Evolutionary conservation across 2,329 filamentous ascomycete species (phyloP), one percentile per base, ranked within the genome.

Genomic region (Ceratocystis variospora): DNA sequence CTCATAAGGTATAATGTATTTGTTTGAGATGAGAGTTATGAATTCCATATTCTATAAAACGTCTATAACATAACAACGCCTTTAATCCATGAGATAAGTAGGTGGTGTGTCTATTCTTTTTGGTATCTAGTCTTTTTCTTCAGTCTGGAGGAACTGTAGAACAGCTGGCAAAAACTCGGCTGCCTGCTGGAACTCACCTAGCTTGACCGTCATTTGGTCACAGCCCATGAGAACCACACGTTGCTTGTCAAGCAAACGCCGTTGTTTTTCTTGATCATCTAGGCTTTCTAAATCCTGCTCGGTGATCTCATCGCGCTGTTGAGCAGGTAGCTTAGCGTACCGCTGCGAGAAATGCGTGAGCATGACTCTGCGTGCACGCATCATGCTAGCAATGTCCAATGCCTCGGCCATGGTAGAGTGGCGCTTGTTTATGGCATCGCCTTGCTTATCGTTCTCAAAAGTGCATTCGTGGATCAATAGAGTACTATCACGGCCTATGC

Each of bases 261-360:
- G 74, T 65, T 71, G 68, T 68, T 68, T 70, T 28, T 70, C 69
- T 41, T 62, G 63, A 64, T 71, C 72, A 7, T 66, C 69, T 65
- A 67, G 68, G 10, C 70, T 71, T 44, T 71, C 76, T 69, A 69
- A 66, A 57, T 45, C 71, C 41, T 72, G 70, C 65, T 82, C 78
- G 3, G 83, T 74, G 3, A 80, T 77, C 1, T 82, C 85, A 45
- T 41, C 19, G 44, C 41, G 70, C 64, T 82, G 78, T 3, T 83
- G 74, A 2, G 80, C 77, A 1, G 82, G 85, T 44, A 84, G 79
- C 76, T 93, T 93, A 71, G 90, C 87, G 75, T 99, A 99, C 6
- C 94, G 82, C 77, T 99, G 94, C 66, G 87, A 92, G 76, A 99
- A 99, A 75, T 99, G 94, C 6, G 94, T 99, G 62, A 99, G 80